These are phyloP conservation scores for Penicillium sp. DNA, from an alignment of 2,329 filamentous ascomycete species.

Conservation along the genomic window DNA sequence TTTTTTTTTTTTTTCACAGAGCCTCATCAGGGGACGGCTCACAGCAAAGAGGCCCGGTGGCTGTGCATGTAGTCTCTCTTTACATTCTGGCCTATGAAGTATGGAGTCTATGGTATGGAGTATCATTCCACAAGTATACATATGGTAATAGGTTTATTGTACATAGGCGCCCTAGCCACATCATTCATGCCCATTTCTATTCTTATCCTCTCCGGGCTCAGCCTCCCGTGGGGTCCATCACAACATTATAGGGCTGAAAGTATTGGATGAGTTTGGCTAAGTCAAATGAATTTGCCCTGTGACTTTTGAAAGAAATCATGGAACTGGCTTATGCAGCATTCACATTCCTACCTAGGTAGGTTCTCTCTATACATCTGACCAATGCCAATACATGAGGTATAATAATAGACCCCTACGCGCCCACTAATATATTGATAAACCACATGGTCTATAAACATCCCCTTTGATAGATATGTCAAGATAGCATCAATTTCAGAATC, in stretches of 20 bases:
- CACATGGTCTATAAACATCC: not conserved
- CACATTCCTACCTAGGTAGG: not conserved
- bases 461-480: no score
- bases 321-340: not conserved
- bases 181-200: not conserved
- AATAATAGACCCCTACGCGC: not conserved
- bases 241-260: not conserved
- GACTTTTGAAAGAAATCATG: not conserved
- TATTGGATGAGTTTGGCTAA: not conserved
- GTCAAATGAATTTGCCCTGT: not conserved
- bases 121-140: not conserved
- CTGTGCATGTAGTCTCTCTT: not conserved
- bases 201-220: not conserved
- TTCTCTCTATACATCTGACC: not conserved
- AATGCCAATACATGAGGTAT: not conserved
- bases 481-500: not conserved
- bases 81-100: not conserved
- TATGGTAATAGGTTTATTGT: not conserved
- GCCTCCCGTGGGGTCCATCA: not conserved
- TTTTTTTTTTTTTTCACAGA: not conserved
- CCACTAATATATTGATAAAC: not conserved
- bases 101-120: not conserved
- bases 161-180: not conserved
- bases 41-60: not conserved
- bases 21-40: not conserved